Base-by-base conservation (phyloP, 2,329 filamentous ascomycete genomes). In the Alternaria panax region DNA sequence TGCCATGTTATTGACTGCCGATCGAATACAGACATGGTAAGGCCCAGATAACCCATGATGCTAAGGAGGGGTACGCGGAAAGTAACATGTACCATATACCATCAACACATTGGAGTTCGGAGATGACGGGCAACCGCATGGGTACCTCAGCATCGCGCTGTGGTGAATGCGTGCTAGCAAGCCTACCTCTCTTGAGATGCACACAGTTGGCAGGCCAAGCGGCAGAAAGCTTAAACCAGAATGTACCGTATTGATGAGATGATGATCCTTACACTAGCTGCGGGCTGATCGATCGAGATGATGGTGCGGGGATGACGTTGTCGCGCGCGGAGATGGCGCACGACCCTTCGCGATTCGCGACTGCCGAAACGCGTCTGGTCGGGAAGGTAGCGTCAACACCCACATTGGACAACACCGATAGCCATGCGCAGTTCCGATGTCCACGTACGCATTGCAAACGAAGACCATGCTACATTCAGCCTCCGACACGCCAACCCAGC, bases 381-480 rank as follows among this genome's bases (percentile, higher is more conserved):
- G 47, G 58, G 43, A 54, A 62, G 60, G 61, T 53, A 59, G 56
- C 47, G 41, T 57, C 34, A 51, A 55, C 64, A 57, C 34, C 47
- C 45, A 48, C 40, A 40, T 34, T 11, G 30, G 46, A 48, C 55
- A 50, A 55, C n/a, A 41, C 63, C 18, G 47, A 62, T 56, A 64
- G 59, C 67, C 65, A 76, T 76, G 74, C 65, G 54, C 63, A 65
- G 63, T 41, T 52, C 54, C 56, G 32, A 75, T 75, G 70, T 62
- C 69, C 34, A 59, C 62, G 20, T 72, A 69, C 55, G 68, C 66
- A 68, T 66, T 67, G 68, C 72, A 75, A 53, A 74, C 69, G 36
- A 69, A 68, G 58, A 75, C 65, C 59, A 75, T 75, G 73, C 68
- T 71, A 24, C 63, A 69, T 30, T 58, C 64, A 14, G 43, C 43